Percentiles rank a stretch among this genome's conserved stretches.
Conservation (phyloP, 2,329 filamentous ascomycete species). For the Penicillium sp. region DNA sequence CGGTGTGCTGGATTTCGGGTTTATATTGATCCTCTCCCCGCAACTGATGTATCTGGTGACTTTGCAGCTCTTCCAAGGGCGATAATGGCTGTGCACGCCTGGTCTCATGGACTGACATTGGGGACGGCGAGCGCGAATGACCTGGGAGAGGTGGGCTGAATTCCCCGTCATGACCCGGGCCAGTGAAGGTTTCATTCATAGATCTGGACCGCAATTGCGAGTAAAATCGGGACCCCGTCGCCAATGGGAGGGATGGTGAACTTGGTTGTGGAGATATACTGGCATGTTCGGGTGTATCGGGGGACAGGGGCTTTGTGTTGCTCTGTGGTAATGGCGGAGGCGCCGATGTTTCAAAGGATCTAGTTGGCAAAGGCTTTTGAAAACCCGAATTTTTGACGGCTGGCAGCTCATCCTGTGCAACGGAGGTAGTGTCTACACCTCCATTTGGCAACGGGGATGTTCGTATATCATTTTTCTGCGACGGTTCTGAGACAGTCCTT, state of each 20-base stretch:
- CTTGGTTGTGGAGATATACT: conserved; percentile 10
- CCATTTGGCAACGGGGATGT: not conserved
- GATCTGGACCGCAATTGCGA: conserved; percentile 13
- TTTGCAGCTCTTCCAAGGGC: not conserved
- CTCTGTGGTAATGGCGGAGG: not conserved
- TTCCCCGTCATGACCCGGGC: conserved; percentile 6
- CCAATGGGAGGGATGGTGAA: conserved; percentile 3
- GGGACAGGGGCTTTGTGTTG: not conserved
- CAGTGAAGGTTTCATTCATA: not conserved
- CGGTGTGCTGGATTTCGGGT: not conserved
- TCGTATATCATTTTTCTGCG: conserved; percentile 7
- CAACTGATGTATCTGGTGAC: not conserved
- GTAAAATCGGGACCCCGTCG: conserved; percentile 17
- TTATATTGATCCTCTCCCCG: conserved; percentile 2
- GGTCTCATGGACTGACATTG: conserved; percentile 5
- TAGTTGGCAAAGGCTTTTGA: not conserved
- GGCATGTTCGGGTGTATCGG: conserved; percentile 7
- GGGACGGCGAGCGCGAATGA: conserved; percentile 1
- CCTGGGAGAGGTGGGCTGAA: conserved; percentile 7
- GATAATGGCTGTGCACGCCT: conserved; percentile 1
- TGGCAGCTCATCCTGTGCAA: not conserved
- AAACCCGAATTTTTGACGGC: not conserved
- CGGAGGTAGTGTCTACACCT: not conserved
- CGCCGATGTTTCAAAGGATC: not conserved
- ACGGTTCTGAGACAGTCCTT: not conserved